phyloP scores from a whole-genome alignment of 1,284 basidiomycete species.

The Trichosporon sp. region DNA sequence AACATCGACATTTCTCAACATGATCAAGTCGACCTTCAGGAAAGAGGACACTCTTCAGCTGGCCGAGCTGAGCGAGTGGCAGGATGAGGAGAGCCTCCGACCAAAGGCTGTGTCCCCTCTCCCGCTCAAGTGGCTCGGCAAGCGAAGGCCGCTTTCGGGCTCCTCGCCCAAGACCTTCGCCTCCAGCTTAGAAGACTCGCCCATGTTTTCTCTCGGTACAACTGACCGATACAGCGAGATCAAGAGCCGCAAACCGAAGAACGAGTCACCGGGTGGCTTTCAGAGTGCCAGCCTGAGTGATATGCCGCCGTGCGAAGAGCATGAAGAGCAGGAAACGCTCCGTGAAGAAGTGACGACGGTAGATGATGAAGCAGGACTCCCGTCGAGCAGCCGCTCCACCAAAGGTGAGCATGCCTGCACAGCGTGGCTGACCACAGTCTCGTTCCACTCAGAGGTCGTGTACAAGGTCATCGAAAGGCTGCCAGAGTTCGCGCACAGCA shows the following conservation, averaged over 20 bases:
- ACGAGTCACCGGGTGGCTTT: background rate
- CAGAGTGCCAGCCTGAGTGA: background rate
- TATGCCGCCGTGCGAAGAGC: background rate
- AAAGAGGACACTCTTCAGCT: background rate
- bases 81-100: background rate
- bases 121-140: background rate
- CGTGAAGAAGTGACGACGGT: background rate
- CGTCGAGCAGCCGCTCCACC: background rate
- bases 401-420: background rate
- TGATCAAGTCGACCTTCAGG: background rate
- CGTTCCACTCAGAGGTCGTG: constrained; percentile 1
- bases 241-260: background rate
- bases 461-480: constrained; percentile 16
- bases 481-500: constrained; percentile 7
- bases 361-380: background rate
- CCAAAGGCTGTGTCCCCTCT: background rate
- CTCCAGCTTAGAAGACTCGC: background rate
- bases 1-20: background rate
- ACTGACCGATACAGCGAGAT: background rate
- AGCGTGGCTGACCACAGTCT: background rate
- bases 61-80: background rate
- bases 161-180: background rate
- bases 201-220: background rate
- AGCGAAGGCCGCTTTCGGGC: background rate
- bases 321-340: background rate